Evolutionary conservation across 176 grass and related monocot species (phyloP).

Genomic region (Luzula sylvatica): DNA sequence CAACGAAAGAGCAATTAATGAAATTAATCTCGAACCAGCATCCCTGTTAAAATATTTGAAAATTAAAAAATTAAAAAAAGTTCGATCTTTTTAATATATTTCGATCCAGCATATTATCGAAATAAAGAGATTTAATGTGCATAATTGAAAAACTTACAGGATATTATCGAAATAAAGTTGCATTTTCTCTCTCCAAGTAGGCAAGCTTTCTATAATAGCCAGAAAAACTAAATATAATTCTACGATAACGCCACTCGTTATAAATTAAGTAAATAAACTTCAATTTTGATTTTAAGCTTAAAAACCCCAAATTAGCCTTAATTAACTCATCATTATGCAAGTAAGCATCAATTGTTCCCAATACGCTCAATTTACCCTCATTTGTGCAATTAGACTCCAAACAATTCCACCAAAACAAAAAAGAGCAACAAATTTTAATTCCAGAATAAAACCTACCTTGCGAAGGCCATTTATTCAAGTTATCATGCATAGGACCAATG

Average conservation of each 20-base stretch:
- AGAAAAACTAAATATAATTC: slow-evolving; percentile 11
- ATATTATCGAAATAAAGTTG: slow-evolving; percentile 32
- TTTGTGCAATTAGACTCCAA: not conserved
- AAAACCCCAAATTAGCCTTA: too few species aligned
- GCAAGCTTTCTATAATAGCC: slow-evolving; percentile 40
- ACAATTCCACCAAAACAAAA: not conserved
- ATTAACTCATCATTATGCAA: not conserved
- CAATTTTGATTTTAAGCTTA: too few species aligned
- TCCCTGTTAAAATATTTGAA: slow-evolving; percentile 27
- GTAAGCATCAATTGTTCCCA: slow-evolving; percentile 2
- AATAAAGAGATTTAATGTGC: too few species aligned
- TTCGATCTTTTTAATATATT: not conserved
- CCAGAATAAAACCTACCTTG: slow-evolving; percentile 33
- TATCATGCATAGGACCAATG: slow-evolving; percentile 28
- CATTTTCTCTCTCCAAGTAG: slow-evolving; percentile 66
- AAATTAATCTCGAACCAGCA: slow-evolving; percentile 38
- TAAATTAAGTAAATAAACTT: too few species aligned
- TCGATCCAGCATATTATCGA: not conserved
- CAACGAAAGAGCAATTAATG: slow-evolving; percentile 63
- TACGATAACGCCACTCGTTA: too few species aligned
- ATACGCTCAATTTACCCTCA: too few species aligned
- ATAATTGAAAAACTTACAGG: slow-evolving; percentile 46
- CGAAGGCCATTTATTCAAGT: slow-evolving; percentile 44
- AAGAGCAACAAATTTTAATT: slow-evolving; percentile 3
- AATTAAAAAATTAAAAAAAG: not conserved